Base-by-base conservation (phyloP, 163 green algal species). In the Scenedesmus sp. region DNA sequence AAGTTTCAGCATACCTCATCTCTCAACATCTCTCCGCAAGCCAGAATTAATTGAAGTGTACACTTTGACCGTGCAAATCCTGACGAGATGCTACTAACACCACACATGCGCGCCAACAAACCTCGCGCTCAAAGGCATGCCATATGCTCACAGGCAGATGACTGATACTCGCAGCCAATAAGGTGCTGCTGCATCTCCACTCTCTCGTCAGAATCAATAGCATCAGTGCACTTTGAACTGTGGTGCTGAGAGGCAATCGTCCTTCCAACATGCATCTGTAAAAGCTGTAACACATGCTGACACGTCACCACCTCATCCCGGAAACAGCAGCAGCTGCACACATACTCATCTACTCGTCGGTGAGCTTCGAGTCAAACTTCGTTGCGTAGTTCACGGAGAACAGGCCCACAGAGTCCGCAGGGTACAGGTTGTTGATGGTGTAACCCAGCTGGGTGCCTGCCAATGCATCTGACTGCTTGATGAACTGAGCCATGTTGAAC, bases 371-470 rank as follows among this genome's bases (percentile, higher is more conserved):
- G 66, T 76, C 66, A 34, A 34, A 76, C 66, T 76, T 76, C 6
- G 66, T 76, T 16, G 66, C 7, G 66, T 76, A 76, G 12, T 34
- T 18, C 16, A 76, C 66, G 26, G 66, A 76, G 66, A 76, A 76
- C 66, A 76, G 66, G 16, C 66, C 66, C 66, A 76, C 66, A 3
- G 66, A 76, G 7, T 76, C 85, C 54, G 85, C 85, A 20, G 85
- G 85, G 60, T 46, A 54, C 76, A 92, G 54, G 76, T 92, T 87
- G 88, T 82, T 82, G 20, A 92, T 34, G 26, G 88, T 92, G 77
- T 82, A 88, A 13, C 18, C 77, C 56, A 92, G 77, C 77, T 92
- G 88, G 8, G 64, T 23, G 7, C n/a, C 77, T 8, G 88, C 77
- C 23, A 92, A 59, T 4, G 18, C 4, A 15, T 88, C 82, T 4